Evolutionary conservation across 2,329 filamentous ascomycete species (phyloP).

Genomic region (Fusarium fujikuroi): DNA sequence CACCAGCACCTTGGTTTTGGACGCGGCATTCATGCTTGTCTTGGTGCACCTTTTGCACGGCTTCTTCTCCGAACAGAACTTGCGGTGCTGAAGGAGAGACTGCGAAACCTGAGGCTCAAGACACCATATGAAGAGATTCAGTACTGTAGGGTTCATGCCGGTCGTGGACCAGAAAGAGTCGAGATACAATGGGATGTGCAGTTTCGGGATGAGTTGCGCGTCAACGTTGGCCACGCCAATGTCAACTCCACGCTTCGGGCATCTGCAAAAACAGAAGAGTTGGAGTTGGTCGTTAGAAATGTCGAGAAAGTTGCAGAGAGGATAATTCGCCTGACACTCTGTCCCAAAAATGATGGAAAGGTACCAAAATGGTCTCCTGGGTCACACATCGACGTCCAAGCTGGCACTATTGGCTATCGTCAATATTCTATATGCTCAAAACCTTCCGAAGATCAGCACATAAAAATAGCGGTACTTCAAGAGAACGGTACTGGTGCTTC

Average conservation of each 20-base stretch:
- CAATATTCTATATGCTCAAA: background rate
- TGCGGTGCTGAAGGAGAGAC: background rate
- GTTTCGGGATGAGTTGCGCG: background rate
- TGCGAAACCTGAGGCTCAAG: background rate
- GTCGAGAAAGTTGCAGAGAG: background rate
- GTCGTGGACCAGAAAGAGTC: background rate
- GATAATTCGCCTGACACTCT: background rate
- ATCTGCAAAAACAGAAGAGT: background rate
- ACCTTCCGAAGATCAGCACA: background rate
- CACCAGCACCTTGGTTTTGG: background rate
- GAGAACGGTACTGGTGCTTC: background rate
- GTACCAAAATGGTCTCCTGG: background rate
- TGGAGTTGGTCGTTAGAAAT: background rate
- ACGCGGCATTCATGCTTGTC: background rate
- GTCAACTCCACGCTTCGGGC: background rate
- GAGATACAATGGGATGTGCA: background rate
- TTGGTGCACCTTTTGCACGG: background rate
- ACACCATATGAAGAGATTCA: background rate
- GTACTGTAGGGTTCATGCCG: background rate
- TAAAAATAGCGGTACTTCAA: background rate
- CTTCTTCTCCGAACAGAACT: background rate
- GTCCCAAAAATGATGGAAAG: background rate
- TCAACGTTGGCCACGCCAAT: background rate
- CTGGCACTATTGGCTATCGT: background rate
- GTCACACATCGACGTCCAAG: background rate